Evolutionary conservation across 352 stramenopile species (phyloP), one percentile per base, ranked within the genome.

Genomic region (Phytophthora cajani): DNA sequence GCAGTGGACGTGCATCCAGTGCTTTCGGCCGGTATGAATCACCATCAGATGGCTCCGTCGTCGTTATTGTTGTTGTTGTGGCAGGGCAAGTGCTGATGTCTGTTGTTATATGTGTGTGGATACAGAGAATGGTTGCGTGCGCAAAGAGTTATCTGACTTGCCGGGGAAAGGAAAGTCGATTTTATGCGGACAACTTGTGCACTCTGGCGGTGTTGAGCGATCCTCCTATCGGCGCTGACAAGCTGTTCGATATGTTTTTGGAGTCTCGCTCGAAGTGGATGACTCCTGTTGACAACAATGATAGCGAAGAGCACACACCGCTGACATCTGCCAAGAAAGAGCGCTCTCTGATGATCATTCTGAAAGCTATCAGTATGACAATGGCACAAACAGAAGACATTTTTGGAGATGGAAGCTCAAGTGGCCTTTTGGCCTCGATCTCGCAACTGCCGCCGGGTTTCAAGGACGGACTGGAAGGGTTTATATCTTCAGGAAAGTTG

Each of bases 181-280:
- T 95, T 49, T 95, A 95, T 50, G 81, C 81, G 0, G 76, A 88
- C 2, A 93, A 88, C 40, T 62, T 95, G 66, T 82, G 78, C 33
- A 74, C 83, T 6, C 58, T 93, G 42, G 70, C 74, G 1, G 62
- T 83, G 47, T 69, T 92, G 16, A 69, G 69, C 3, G 68, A 79
- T 2, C 61, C 70, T 2, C 58, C 57, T 7, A 70, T 80, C 42
- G 64, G 36, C 17, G 61, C 74, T 8, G 66, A 84, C 1, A 69
- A 77, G 46, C 59, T 93, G 0, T 74, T 92, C 33, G 62, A 71
- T 2, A 42, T 69, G 14, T 92, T 90, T 65, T 59, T 95, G 2
- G 51, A 80, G 10, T 77, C 76, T 59, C 82, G 87, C 27, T 77
- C 72, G 9, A 80, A 80, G 38, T 92, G 87, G 84, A 79, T 94